A percentile compares a stretch with the other conserved stretches of the same genome.
Evolutionary conservation across 805 yeast species (phyloP).

Genomic region (Metschnikowia continentalis): DNA sequence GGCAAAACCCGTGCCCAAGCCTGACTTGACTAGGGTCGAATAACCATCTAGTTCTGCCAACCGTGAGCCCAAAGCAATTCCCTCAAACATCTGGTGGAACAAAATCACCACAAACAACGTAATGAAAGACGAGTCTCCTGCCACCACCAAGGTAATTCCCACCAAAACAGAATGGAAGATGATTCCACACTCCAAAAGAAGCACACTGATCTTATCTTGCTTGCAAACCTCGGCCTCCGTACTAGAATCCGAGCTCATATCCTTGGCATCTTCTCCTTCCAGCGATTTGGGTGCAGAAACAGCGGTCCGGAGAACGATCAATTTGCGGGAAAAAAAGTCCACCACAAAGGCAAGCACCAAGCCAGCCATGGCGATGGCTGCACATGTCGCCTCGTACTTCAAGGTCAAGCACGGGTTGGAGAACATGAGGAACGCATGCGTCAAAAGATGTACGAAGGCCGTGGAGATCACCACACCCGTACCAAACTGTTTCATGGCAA

Average conservation of each 20-base stretch:
- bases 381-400: constrained; percentile 24
- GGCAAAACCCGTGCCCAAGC: constrained; percentile 3
- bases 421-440: constrained; percentile 28
- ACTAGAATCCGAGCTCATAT: background rate
- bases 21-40: constrained; percentile 2
- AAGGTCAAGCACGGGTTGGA: constrained; percentile 22
- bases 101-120: constrained; percentile 25
- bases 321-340: constrained; percentile 16
- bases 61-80: constrained; percentile 27
- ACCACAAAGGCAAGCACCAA: constrained; percentile 22
- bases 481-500: constrained; percentile 19
- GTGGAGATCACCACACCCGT: constrained; percentile 31
- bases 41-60: constrained; percentile 20
- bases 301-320: background rate
- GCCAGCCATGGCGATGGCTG: constrained; percentile 29
- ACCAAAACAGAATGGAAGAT: constrained; percentile 28
- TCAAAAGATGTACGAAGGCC: constrained; percentile 29
- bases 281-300: background rate
- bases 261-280: background rate
- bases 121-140: constrained; percentile 23
- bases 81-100: constrained; percentile 29
- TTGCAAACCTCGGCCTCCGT: background rate
- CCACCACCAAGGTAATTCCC: constrained; percentile 24
- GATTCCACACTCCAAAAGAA: constrained; percentile 25
- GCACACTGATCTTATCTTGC: constrained; percentile 4